Conservation (phyloP, 495 filamentous ascomycete genomes). For the Choiromyces venosus region DNA sequence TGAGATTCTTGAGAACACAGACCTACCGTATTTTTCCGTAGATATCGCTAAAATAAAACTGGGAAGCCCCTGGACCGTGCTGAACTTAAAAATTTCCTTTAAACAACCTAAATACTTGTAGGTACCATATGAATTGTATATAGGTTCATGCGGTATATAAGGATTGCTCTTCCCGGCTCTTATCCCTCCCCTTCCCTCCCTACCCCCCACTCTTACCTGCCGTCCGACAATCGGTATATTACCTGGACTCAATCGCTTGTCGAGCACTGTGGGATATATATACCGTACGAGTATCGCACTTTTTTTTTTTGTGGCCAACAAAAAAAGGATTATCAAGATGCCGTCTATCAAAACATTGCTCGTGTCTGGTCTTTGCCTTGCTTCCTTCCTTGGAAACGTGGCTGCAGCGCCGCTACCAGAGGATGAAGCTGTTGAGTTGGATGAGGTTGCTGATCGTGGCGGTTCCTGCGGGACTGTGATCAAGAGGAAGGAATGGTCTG, state of each 20-base stretch:
- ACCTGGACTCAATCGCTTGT: not conserved
- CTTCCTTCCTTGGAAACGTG: slow-evolving; percentile 16
- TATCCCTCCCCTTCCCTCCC: not conserved
- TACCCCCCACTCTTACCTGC: not conserved
- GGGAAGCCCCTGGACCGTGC: too few relatives aligned
- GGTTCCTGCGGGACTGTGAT: slow-evolving; percentile 39
- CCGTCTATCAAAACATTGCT: slow-evolving; percentile 10
- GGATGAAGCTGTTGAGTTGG: not conserved
- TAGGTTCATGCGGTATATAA: not conserved
- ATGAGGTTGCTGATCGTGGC: not conserved
- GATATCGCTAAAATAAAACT: too few relatives aligned
- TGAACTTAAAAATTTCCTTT: too few relatives aligned
- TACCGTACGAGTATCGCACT: not conserved
- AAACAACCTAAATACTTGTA: too few relatives aligned
- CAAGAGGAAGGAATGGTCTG: slow-evolving; percentile 49
- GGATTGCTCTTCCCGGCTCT: not conserved
- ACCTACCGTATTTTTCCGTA: too few relatives aligned
- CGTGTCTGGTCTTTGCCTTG: slow-evolving; percentile 15
- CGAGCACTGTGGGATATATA: not conserved
- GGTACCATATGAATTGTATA: too few relatives aligned
- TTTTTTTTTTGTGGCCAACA: not conserved
- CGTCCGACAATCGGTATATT: not conserved
- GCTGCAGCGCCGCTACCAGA: not conserved
- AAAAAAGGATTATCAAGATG: slow-evolving; percentile 5
- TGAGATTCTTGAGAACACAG: too few relatives aligned